Evolutionary conservation across 2,329 filamentous ascomycete species (phyloP).

Genomic region (Dothideomycetes sp.): DNA sequence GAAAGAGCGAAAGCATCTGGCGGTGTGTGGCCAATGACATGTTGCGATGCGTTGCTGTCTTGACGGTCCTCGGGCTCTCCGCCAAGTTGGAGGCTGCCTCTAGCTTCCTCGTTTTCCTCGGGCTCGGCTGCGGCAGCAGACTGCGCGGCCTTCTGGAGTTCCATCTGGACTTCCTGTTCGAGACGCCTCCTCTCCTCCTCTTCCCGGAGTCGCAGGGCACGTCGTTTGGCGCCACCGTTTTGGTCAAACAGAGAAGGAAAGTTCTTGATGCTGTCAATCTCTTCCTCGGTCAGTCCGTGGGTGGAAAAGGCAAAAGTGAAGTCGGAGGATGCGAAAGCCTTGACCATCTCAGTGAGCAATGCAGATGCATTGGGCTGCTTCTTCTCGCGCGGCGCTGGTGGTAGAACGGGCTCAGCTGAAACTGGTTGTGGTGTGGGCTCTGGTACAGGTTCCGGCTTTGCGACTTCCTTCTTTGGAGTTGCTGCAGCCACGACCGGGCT

Average conservation of each 20-base stretch:
- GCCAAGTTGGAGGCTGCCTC: slow-evolving; percentile 77
- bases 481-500: not conserved
- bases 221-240: slow-evolving; percentile 70
- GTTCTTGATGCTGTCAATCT: slow-evolving; percentile 40
- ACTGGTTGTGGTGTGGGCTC: slow-evolving; percentile 5
- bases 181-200: slow-evolving; percentile 43
- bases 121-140: slow-evolving; percentile 36
- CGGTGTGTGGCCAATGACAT: slow-evolving; percentile 59
- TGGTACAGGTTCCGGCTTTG: slow-evolving; percentile 10
- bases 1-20: slow-evolving; percentile 21
- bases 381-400: slow-evolving; percentile 3
- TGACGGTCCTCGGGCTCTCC: slow-evolving; percentile 77
- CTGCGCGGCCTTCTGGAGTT: slow-evolving; percentile 26
- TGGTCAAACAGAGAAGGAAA: slow-evolving; percentile 75
- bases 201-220: slow-evolving; percentile 57
- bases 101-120: slow-evolving; percentile 65
- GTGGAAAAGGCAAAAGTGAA: slow-evolving; percentile 46
- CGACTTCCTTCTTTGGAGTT: slow-evolving; percentile 3
- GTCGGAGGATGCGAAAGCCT: slow-evolving; percentile 27
- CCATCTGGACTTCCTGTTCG: slow-evolving; percentile 43
- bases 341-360: slow-evolving; percentile 25
- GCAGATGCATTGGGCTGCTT: slow-evolving; percentile 3
- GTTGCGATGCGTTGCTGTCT: slow-evolving; percentile 49
- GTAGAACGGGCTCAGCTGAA: slow-evolving; percentile 4
- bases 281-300: slow-evolving; percentile 33